Percentiles rank a stretch among this genome's conserved stretches.
phyloP scores from a whole-genome alignment of 305 asterid species.

The Fraxinus albicans region DNA sequence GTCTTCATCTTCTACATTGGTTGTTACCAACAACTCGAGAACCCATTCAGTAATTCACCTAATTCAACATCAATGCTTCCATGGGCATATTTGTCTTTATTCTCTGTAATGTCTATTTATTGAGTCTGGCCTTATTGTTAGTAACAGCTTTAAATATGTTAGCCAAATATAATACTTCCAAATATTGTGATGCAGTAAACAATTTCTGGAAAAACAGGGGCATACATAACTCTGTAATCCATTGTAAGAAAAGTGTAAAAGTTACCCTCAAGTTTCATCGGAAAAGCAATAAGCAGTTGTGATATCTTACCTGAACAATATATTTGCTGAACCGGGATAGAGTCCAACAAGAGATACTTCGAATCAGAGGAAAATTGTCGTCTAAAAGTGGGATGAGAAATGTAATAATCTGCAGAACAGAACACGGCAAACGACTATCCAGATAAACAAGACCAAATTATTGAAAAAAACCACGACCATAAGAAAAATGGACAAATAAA shows the following conservation, averaged over 20 bases:
- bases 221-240: background rate
- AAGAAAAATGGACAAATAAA: conserved; percentile 1
- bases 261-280: background rate
- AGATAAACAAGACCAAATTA: conserved; percentile 5
- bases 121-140: background rate
- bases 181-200: background rate
- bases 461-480: conserved; percentile 4
- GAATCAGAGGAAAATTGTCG: conserved; percentile 91
- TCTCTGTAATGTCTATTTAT: background rate
- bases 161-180: background rate
- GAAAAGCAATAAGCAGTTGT: background rate
- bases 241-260: background rate
- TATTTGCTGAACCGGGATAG: conserved; percentile 96
- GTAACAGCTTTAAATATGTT: background rate
- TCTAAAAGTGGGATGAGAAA: conserved; percentile 91
- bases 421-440: conserved; percentile 6
- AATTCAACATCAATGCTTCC: background rate
- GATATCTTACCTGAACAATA: conserved; percentile 71
- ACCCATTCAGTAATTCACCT: background rate
- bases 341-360: conserved; percentile 99
- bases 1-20: too few relatives aligned
- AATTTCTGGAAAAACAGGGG: background rate
- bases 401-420: conserved; percentile 66
- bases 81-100: background rate
- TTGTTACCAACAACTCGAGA: background rate